Evolutionary conservation across 805 yeast species (phyloP), one percentile per base, ranked within the genome.

Genomic region (Sugiyamaella valdiviana): DNA sequence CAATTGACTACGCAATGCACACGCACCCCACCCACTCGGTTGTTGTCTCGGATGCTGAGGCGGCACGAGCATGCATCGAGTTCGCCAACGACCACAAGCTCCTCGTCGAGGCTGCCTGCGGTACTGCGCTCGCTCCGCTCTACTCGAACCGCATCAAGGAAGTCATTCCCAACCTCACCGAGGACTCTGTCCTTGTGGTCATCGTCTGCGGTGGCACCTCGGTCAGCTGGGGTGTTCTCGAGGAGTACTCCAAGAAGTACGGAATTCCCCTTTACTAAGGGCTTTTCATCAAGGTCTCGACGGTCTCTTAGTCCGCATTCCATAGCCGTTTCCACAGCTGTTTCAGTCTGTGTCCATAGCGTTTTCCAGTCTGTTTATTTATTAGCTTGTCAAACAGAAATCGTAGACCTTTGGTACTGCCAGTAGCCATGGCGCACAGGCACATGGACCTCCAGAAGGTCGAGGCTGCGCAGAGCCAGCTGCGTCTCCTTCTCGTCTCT

Each of bases 41-140:
- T 1, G 67, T 73, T 10, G 72, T 78, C 1, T 67, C 74, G 21
- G 90, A 83, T 56, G 51, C 66, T 2, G 80, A 80, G 36, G 82
- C 85, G 0, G 71, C 82, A 0, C 62, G 63, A 14, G 78, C 83
- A 0, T 72, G 82, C 44, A 57, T 78, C 21, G 67, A 63, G 39
- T 79, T 74, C 56, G 76, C 79, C 5, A 59, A 69, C 2, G 79
- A 78, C 49, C 78, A 70, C 52, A 75, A 76, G 48, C 66, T 69
- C 41, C 64, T 78, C 20, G 76, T 80, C 0, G 88, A 83, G 60
- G 87, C 87, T 0, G 88, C 88, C 1, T 83, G 88, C 62, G 87
- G 87, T 2, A 85, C 85, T 1, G 78, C 86, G 0, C 61, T 83
- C 23, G 74, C 82, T 19, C 70, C 79, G 6, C 47, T 68, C 29